Evolutionary conservation across 78 protist genomes (phyloP), one percentile per base, ranked within the genome.

Genomic region (Tieghemostelium lacteum): DNA sequence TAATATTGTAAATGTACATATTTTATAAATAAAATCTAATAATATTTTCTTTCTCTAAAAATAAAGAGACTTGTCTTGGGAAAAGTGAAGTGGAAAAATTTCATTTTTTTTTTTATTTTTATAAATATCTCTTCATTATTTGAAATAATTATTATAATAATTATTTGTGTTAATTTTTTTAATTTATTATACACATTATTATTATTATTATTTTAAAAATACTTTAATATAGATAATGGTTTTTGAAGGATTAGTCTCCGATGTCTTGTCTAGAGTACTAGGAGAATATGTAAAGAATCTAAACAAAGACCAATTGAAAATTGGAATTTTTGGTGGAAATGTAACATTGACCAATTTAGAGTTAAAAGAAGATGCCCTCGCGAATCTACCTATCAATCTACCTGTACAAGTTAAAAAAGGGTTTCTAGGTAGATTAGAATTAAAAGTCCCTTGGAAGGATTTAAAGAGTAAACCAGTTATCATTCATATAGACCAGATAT

Each of bases 371-470:
- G 94, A 88, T 52, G 89, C 93, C 0, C 55, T 94, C 54, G 70
- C 65, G 36, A 89, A 89, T 75, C 62, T 88, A 24, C 95, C 95
- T 0, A 83, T 83, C 7, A 73, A 71, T 39, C 71, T 88, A 3
- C 94, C 87, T n/a, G 64, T 75, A 3, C 42, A 55, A 0, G 85
- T 75, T 8, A 89, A 75, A 57, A 86, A 77, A 42, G 96, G 96
- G 12, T 64, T 86, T 19, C 60, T 94, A 2, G 95, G 95, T 39
- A 83, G 49, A 50, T 45, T 94, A 12, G 92, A 72, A 17, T 37
- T 94, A 0, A 67, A 75, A 36, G 93, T 94, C 3, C 95, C 96
- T 7, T 94, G 96, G 96, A 91, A 86, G 40, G 86, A 78, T 39
- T 54, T 94, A 40, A 91, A 88, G 39, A 64, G 91, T 3, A 72